Conservation (phyloP, 164 flowering plant species). For the Vitis rupestris region DNA sequence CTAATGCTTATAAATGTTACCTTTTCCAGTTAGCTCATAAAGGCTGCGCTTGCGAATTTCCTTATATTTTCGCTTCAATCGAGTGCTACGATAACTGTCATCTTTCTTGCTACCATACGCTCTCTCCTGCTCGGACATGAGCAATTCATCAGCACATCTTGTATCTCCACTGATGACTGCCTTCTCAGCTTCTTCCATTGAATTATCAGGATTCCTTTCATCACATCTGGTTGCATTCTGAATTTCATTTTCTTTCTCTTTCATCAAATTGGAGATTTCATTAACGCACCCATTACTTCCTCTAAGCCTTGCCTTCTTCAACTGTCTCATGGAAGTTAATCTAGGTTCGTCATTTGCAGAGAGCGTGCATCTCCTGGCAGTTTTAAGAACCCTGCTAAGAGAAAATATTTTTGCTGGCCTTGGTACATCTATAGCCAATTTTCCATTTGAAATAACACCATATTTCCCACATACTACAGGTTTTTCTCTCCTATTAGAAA, state of each 20-base stretch:
- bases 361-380: slow-evolving; percentile 29
- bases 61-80: slow-evolving; percentile 28
- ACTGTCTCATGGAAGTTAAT: slow-evolving; percentile 7
- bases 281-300: slow-evolving; percentile 9
- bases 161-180: slow-evolving; percentile 8
- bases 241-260: slow-evolving; percentile 19
- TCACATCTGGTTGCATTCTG: slow-evolving; percentile 3
- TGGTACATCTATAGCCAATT: slow-evolving; percentile 16
- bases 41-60: slow-evolving; percentile 55
- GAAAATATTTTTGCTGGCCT: slow-evolving; percentile 52
- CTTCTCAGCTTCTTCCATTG: slow-evolving; percentile 16
- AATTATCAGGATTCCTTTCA: slow-evolving; percentile 12
- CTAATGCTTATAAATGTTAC: slow-evolving; percentile 11
- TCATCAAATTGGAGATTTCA: slow-evolving; percentile 13
- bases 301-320: slow-evolving; percentile 14
- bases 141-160: slow-evolving; percentile 15
- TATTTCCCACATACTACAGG: slow-evolving; percentile 57
- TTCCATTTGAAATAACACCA: slow-evolving; percentile 53
- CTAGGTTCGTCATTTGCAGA: slow-evolving; percentile 19
- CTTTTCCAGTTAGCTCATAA: slow-evolving; percentile 40
- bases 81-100: slow-evolving; percentile 7
- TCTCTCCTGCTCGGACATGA: slow-evolving; percentile 12
- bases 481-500: slow-evolving; percentile 21
- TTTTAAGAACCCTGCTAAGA: slow-evolving; percentile 42
- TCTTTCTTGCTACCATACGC: slow-evolving; percentile 12